Percentiles rank a stretch among this genome's conserved stretches.
phyloP scores from a whole-genome alignment of 2,329 filamentous ascomycete species.

The Pseudogymnoascus sp. region DNA sequence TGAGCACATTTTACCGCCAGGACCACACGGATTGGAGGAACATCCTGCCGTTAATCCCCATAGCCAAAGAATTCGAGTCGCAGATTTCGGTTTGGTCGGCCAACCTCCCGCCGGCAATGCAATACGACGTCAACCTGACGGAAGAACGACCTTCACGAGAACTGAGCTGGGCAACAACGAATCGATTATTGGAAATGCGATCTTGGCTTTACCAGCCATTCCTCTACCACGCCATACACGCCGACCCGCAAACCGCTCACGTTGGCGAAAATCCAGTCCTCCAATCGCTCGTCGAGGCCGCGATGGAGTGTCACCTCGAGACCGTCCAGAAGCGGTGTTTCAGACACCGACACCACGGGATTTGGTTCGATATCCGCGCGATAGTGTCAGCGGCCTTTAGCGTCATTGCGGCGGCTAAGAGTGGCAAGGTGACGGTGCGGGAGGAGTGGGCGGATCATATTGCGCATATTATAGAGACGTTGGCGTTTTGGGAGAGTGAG shows the following conservation, averaged over 20 bases:
- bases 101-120: conserved; percentile 26
- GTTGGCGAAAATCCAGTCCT: not conserved
- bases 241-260: conserved; percentile 4
- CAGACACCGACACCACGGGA: conserved; percentile 28
- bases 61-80: conserved; percentile 26
- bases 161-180: conserved; percentile 19
- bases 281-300: conserved; percentile 20
- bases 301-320: conserved; percentile 24
- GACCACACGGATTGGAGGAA: conserved; percentile 21
- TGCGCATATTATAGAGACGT: not conserved
- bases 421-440: not conserved
- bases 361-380: conserved; percentile 28
- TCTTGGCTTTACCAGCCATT: conserved; percentile 29
- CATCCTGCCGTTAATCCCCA: conserved; percentile 22
- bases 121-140: conserved; percentile 16
- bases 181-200: conserved; percentile 25
- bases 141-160: conserved; percentile 22
- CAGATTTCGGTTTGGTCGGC: conserved; percentile 25
- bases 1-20: conserved; percentile 29
- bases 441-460: not conserved
- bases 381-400: not conserved
- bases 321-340: conserved; percentile 22
- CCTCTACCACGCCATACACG: conserved; percentile 25
- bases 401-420: conserved; percentile 10
- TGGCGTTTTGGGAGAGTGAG: not conserved